Percentiles rank a stretch among this genome's conserved stretches.
Evolutionary conservation across 192 early-diverging fungal genomes (phyloP).

Genomic region (Kappamyces sp.): DNA sequence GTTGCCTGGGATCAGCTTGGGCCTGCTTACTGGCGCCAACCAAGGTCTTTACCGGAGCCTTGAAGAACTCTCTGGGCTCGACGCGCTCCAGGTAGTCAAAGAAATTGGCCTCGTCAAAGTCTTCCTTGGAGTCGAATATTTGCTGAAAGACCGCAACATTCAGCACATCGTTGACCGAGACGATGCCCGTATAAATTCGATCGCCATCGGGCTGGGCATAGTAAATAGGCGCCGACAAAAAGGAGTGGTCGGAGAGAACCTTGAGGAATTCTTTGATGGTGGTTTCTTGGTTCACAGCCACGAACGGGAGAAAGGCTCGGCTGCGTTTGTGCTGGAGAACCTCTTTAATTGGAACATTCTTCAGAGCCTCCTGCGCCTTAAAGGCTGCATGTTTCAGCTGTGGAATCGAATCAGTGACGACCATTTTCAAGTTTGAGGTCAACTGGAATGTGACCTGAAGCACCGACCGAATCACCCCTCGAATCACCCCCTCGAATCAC

Average conservation of each 20-base stretch:
- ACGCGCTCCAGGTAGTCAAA: conserved; percentile 14
- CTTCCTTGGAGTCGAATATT: conserved; percentile 38
- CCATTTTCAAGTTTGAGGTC: too few species aligned
- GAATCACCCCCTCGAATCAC: too few species aligned
- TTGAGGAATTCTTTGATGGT: conserved; percentile 27
- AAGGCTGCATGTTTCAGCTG: conserved; percentile 1
- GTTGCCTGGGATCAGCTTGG: too few species aligned
- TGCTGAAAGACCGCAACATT: conserved; percentile 42
- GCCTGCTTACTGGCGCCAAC: conserved; percentile 22
- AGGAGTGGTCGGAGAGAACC: conserved; percentile 24
- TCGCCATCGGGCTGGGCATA: conserved; percentile 1
- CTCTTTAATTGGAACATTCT: background rate
- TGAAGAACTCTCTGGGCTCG: conserved; percentile 28
- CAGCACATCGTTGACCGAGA: conserved; percentile 46
- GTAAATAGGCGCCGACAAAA: conserved; percentile 41
- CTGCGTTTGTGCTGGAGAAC: conserved; percentile 2
- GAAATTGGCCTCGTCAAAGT: conserved; percentile 9
- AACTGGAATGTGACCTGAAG: too few species aligned
- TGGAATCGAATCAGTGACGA: background rate
- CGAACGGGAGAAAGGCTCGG: conserved; percentile 14
- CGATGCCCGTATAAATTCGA: conserved; percentile 30
- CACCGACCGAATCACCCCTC: too few species aligned
- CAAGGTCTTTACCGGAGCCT: conserved; percentile 25
- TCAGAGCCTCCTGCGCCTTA: conserved; percentile 25
- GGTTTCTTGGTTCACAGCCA: conserved; percentile 21